Conservation (phyloP, 306 rosid genomes). For the Quercus parvula region DNA sequence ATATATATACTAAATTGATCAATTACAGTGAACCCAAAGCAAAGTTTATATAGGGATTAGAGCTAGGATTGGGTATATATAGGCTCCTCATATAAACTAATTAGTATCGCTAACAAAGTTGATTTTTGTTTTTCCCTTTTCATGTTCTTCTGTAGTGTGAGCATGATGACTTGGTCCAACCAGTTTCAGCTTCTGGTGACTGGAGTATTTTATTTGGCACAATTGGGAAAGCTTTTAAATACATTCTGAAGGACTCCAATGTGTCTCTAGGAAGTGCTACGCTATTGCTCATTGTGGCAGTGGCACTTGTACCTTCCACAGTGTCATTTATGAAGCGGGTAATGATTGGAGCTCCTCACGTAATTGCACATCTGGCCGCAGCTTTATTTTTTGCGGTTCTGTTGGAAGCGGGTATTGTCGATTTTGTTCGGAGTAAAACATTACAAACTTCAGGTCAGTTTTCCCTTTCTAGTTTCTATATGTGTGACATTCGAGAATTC, state of each 20-base stretch:
- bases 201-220: constrained; percentile 62
- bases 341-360: constrained; percentile 73
- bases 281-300: constrained; percentile 60
- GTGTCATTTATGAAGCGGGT: constrained; percentile 67
- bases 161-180: constrained; percentile 63
- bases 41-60: too few species aligned
- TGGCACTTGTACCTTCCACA: constrained; percentile 74
- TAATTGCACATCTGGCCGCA: constrained; percentile 74
- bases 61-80: too few species aligned
- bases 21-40: too few species aligned
- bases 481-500: not conserved
- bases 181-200: constrained; percentile 68
- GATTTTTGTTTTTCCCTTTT: constrained; percentile 9
- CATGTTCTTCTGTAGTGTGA: constrained; percentile 55
- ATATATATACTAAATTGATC: too few species aligned
- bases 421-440: constrained; percentile 51
- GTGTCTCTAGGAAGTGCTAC: constrained; percentile 69
- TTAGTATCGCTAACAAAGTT: not conserved
- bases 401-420: constrained; percentile 76
- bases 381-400: constrained; percentile 82
- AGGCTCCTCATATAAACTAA: too few species aligned
- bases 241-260: constrained; percentile 62
- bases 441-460: constrained; percentile 80
- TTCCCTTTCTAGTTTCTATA: constrained; percentile 6
- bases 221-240: constrained; percentile 71